Conservation (phyloP, 2,329 filamentous ascomycete species). For the Drechslerella coelobrocha region DNA sequence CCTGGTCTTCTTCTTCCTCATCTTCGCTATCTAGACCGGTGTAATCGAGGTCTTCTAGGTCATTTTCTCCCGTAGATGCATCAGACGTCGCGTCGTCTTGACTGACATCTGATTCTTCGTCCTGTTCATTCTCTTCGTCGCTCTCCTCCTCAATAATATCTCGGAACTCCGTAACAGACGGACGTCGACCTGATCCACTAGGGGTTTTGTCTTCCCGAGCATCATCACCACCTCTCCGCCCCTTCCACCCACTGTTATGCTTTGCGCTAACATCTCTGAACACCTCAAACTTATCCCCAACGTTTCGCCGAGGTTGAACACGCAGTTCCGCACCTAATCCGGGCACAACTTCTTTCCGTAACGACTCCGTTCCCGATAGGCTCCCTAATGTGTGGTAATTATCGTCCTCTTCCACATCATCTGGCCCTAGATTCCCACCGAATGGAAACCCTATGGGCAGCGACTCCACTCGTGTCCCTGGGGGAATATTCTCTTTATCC, state of each 20-base stretch:
- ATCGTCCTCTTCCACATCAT: neutral
- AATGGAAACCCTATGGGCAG: neutral
- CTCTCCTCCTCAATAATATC: neutral
- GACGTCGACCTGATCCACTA: too few relatives aligned
- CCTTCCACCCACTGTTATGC: slow-evolving; percentile 5
- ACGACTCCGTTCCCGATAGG: neutral
- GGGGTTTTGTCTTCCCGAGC: neutral
- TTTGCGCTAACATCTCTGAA: slow-evolving; percentile 25
- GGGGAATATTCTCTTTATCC: slow-evolving; percentile 26
- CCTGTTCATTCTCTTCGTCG: neutral
- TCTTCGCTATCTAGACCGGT: slow-evolving; percentile 1
- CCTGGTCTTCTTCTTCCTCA: slow-evolving; percentile 3
- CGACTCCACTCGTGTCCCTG: neutral
- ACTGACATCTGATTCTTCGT: neutral
- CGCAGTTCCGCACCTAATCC: too few relatives aligned
- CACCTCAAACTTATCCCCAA: slow-evolving; percentile 10
- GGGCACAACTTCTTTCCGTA: neutral
- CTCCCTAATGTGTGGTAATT: neutral
- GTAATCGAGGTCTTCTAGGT: neutral
- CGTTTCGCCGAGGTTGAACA: too few relatives aligned
- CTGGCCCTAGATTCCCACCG: neutral
- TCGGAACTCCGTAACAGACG: too few relatives aligned
- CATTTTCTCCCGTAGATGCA: neutral
- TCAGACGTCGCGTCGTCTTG: neutral
- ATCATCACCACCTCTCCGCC: neutral